Evolutionary conservation across 495 filamentous ascomycete genomes (phyloP), one percentile per base, ranked within the genome.

Genomic region (Bombardia bombarda): DNA sequence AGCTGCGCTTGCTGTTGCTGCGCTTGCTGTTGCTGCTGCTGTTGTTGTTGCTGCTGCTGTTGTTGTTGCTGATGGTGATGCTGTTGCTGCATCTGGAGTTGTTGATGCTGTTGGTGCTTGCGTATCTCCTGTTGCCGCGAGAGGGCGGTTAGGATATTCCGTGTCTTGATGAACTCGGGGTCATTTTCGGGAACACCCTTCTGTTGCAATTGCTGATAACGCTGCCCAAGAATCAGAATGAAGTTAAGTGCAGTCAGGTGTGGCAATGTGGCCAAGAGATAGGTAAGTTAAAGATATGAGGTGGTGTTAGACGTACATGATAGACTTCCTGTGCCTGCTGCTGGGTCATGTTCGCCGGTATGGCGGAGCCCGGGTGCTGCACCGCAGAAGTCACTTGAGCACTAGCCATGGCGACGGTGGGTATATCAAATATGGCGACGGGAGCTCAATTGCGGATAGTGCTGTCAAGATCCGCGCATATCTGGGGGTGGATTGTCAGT

Each of bases 121-220:
- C 69, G 63, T 47, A 71, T 60, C 23, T 70, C 60, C 17, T 68
- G 69, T 49, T 84, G 78, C 47, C 80, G 78, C 50, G 86, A 80
- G 20, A 92, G 66, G 18, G 69, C 70, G 12, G 70, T 51, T 16
- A 95, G 73, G 22, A 89, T 70, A 18, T 79, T 70, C 37, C 83
- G 77, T 12, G 76, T 74, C 63, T 87, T 90, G 40, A 83, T 65
- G 53, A 82, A 85, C 58, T 95, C 88, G 26, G 88, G 87, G 55
- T 94, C 84, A 46, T 72, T 80, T 42, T 77, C 73, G 13, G 79
- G 73, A 14, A 90, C 79, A 26, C 86, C 85, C 46, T 80, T 70
- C 21, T 78, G 68, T 69, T 86, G 84, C 80, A 95, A 81, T 61
- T 85, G 80, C 49, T 84, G 78, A 55, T 77, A 90, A 66, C 83